Evolutionary conservation across 177 flowering plant species (phyloP), one percentile per base, ranked within the genome.

Genomic region (Vitis hybrid): DNA sequence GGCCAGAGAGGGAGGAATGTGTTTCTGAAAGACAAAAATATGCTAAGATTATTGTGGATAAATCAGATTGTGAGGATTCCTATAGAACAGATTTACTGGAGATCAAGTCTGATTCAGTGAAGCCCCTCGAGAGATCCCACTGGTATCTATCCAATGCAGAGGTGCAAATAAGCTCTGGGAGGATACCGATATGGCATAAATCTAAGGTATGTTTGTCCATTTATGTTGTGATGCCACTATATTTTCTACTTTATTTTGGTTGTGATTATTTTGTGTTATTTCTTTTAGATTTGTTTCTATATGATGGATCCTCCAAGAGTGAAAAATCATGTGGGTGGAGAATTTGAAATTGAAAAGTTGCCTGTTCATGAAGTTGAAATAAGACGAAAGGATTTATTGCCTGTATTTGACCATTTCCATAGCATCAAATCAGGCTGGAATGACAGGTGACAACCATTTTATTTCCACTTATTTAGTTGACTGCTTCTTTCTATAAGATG

Each of bases 1-100:
- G 92, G 89, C 88, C 84, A 51, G 96, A 93, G 72, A 89, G 88
- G 68, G 95, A 87, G 82, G 93, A 88, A 64, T 73, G 73, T 40
- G 49, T 86, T 73, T 75, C 76, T 32, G 77, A 64, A 57, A 71
- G 75, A 65, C 79, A 67, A 66, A 80, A 80, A 52, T 49, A 71
- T 70, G 56, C 74, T 49, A 86, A 78, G 51, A 49, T 19, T 11
- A 27, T 59, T 18, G 75, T 56, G 74, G 76, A 64, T 70, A 71
- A 46, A 61, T 78, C 82, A 63, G 78, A 72, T 69, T 69, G 67
- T 74, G 86, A 79, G 62, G 83, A 82, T 74, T 71, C 51, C 64
- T 69, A 65, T 69, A 69, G 64, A 32, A 50, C 64, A 21, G 70
- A 74, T 49, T 18, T 51, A 32, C 77, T 63, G 58, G 66, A 52